Percentiles rank a stretch among this genome's conserved stretches.
Evolutionary conservation across 208 protist genomes (phyloP).

Genomic region (Naegleria gruberi): DNA sequence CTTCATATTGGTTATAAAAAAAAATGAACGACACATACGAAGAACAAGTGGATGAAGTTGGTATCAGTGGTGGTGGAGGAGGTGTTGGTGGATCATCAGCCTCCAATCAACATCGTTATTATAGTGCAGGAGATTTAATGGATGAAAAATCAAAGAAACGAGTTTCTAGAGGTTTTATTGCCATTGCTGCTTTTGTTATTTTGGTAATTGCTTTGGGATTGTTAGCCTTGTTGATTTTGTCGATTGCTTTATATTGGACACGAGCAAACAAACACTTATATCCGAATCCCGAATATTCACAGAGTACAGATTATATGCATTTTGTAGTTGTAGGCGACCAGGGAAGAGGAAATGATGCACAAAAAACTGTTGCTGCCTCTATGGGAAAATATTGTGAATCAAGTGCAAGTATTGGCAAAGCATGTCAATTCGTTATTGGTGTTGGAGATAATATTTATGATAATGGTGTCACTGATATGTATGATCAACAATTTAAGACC

Average conservation of each 20-base stretch:
- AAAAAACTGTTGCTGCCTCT: not conserved
- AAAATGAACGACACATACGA: too few relatives aligned
- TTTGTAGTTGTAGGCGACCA: not conserved
- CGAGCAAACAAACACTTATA: not conserved
- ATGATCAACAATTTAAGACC: conserved; percentile 34
- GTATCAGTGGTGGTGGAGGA: too few relatives aligned
- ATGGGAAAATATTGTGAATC: not conserved
- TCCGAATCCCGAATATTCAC: not conserved
- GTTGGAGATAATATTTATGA: conserved; percentile 44
- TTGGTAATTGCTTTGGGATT: not conserved
- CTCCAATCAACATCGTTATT: not conserved
- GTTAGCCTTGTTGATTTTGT: not conserved
- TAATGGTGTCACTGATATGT: conserved; percentile 28
- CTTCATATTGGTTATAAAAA: too few relatives aligned
- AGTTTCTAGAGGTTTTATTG: not conserved
- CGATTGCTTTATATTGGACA: not conserved
- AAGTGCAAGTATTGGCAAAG: not conserved
- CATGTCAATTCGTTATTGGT: conserved; percentile 30
- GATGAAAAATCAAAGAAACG: not conserved
- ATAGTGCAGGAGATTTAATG: not conserved
- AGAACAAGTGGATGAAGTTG: too few relatives aligned
- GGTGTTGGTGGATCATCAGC: too few relatives aligned
- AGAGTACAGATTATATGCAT: not conserved
- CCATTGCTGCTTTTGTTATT: not conserved
- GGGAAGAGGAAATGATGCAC: not conserved